Percentiles rank a stretch among this genome's conserved stretches.
Evolutionary conservation across 2,329 filamentous ascomycete species (phyloP).

Genomic region (Aspergillus vadensis): DNA sequence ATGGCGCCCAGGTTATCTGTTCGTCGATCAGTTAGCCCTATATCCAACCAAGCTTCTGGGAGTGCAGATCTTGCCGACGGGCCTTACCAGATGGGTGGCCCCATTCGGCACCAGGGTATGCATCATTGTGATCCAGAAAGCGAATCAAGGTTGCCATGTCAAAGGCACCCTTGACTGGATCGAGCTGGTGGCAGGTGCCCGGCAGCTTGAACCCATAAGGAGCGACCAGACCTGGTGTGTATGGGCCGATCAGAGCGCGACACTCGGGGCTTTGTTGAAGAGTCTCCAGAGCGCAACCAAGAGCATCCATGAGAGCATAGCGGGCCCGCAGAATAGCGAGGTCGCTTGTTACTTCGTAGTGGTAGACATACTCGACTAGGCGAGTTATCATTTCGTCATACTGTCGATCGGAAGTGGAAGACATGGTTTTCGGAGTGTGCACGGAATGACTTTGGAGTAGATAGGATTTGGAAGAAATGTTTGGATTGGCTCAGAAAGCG

Average conservation of each 20-base stretch:
- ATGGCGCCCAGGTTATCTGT: slow-evolving; percentile 45
- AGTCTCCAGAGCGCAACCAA: slow-evolving; percentile 31
- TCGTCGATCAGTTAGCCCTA: not conserved
- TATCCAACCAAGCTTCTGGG: not conserved
- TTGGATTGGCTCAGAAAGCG: not conserved
- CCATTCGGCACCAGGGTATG: slow-evolving; percentile 45
- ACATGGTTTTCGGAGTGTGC: not conserved
- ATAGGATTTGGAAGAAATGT: not conserved
- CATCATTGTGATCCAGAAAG: slow-evolving; percentile 49
- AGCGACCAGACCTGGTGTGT: slow-evolving; percentile 19
- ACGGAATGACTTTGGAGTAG: not conserved
- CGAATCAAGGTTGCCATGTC: slow-evolving; percentile 43
- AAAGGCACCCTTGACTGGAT: slow-evolving; percentile 44
- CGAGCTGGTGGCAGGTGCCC: slow-evolving; percentile 40
- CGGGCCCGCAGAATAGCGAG: slow-evolving; percentile 22
- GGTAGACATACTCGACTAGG: slow-evolving; percentile 27
- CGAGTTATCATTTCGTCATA: slow-evolving; percentile 41
- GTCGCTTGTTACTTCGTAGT: slow-evolving; percentile 20
- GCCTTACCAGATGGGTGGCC: slow-evolving; percentile 42
- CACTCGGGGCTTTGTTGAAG: slow-evolving; percentile 23
- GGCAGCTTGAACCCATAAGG: slow-evolving; percentile 42
- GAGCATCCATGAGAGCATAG: slow-evolving; percentile 27
- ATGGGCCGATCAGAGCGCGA: slow-evolving; percentile 20
- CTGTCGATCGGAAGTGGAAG: not conserved
- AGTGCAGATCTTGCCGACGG: not conserved